phyloP scores from a whole-genome alignment of 164 flowering plant species.

The Liquidambar formosana region DNA sequence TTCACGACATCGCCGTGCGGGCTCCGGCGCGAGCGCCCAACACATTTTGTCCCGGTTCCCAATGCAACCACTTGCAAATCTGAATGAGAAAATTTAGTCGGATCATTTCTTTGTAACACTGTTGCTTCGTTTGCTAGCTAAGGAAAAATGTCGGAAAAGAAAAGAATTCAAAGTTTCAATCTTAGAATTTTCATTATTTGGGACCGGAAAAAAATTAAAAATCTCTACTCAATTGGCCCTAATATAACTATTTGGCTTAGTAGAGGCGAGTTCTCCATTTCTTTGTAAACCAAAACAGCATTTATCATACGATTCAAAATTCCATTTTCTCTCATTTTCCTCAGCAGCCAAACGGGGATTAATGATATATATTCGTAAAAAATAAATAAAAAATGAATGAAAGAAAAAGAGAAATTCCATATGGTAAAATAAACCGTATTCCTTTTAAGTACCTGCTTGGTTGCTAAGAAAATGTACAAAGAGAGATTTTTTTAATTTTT shows the following conservation, averaged over 20 bases:
- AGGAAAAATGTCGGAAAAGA: background rate
- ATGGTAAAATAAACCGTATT: too few relatives aligned
- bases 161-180: background rate
- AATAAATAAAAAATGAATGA: too few relatives aligned
- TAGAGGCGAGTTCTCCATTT: background rate
- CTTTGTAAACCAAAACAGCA: too few relatives aligned
- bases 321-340: too few relatives aligned
- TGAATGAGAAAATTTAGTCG: constrained; percentile 20
- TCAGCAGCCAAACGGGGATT: background rate
- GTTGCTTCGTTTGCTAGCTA: background rate
- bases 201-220: background rate
- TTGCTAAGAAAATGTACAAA: too few relatives aligned
- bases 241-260: background rate
- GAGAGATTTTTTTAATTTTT: too few relatives aligned
- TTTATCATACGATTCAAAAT: too few relatives aligned
- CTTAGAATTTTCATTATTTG: background rate
- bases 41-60: constrained; percentile 93
- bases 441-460: too few relatives aligned
- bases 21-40: constrained; percentile 69
- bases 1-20: constrained; percentile 76
- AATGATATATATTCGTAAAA: too few relatives aligned
- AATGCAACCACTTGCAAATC: constrained; percentile 79
- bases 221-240: background rate
- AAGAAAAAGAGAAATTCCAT: too few relatives aligned
- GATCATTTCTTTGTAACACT: background rate